phyloP scores from a whole-genome alignment of 176 grass and related monocot genomes.

The Zoysia japonica region DNA sequence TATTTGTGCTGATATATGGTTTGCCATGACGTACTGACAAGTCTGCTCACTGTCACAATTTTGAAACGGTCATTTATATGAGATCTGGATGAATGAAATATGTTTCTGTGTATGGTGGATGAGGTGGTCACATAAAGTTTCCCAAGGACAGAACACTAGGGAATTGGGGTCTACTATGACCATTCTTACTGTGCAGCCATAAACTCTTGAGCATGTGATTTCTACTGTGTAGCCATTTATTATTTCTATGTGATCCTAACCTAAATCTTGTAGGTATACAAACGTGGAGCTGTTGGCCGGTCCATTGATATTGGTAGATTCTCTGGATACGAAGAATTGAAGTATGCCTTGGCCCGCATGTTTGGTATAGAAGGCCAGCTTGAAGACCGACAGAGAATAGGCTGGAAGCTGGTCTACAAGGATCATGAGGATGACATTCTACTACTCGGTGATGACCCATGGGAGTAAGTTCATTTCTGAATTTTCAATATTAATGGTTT shows the following conservation, averaged over 20 bases:
- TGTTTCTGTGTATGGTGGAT: constrained; percentile 30
- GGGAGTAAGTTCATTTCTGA: constrained; percentile 81
- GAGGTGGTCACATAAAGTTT: constrained; percentile 36
- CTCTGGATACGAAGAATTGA: constrained; percentile 86
- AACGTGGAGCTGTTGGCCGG: constrained; percentile 94
- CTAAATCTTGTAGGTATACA: constrained; percentile 75
- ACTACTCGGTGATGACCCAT: constrained; percentile 94
- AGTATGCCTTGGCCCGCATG: constrained; percentile 94
- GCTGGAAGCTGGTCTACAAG: constrained; percentile 98
- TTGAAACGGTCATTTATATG: neutral
- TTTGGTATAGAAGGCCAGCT: constrained; percentile 99
- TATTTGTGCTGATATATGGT: neutral
- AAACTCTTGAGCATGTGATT: constrained; percentile 39
- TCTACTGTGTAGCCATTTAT: constrained; percentile 6
- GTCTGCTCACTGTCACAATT: constrained; percentile 3
- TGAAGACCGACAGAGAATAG: constrained; percentile 84
- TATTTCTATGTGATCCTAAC: constrained; percentile 36
- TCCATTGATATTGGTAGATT: constrained; percentile 86
- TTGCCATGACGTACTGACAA: neutral
- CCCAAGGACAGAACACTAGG: constrained; percentile 23
- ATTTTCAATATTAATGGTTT: neutral
- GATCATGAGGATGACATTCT: constrained; percentile 95
- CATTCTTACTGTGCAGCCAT: constrained; percentile 27
- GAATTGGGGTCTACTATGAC: constrained; percentile 14
- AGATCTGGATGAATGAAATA: constrained; percentile 9